Evolutionary conservation across 768 basidiomycete genomes (phyloP).

Genomic region (Tylopilus plumbeoviolaceoides): DNA sequence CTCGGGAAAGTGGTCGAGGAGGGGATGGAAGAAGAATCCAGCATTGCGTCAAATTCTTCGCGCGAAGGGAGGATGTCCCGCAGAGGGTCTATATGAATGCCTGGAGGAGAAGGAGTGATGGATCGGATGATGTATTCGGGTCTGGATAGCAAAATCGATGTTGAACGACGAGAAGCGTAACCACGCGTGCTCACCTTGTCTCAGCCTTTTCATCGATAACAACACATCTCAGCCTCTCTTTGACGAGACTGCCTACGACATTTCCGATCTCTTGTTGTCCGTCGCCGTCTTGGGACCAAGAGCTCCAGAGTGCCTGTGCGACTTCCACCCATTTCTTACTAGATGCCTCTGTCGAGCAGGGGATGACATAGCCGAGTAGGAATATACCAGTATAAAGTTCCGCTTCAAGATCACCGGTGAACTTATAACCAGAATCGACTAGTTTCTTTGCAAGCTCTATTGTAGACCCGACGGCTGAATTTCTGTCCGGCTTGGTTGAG

Average conservation of each 20-base stretch:
- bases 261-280: conserved; percentile 19
- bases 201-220: conserved; percentile 35
- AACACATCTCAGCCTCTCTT: conserved; percentile 38
- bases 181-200: conserved; percentile 28
- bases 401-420: conserved; percentile 16
- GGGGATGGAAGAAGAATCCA: conserved; percentile 38
- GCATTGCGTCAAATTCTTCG: conserved; percentile 43
- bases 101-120: conserved; percentile 33
- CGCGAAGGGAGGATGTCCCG: conserved; percentile 50
- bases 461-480: neutral
- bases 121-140: conserved; percentile 45
- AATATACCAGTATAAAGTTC: conserved; percentile 21
- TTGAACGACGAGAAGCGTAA: neutral
- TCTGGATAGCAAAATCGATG: conserved; percentile 24
- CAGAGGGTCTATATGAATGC: conserved; percentile 38
- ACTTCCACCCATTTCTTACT: conserved; percentile 12
- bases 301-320: conserved; percentile 31
- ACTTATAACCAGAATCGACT: conserved; percentile 17
- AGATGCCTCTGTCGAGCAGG: conserved; percentile 5
- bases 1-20: conserved; percentile 48
- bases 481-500: neutral
- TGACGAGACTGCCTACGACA: conserved; percentile 35
- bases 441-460: conserved; percentile 15
- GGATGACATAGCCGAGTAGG: conserved; percentile 21
- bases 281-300: conserved; percentile 18